Evolutionary conservation across 2,329 filamentous ascomycete species (phyloP).

Genomic region (Arthrocladium fulminans): DNA sequence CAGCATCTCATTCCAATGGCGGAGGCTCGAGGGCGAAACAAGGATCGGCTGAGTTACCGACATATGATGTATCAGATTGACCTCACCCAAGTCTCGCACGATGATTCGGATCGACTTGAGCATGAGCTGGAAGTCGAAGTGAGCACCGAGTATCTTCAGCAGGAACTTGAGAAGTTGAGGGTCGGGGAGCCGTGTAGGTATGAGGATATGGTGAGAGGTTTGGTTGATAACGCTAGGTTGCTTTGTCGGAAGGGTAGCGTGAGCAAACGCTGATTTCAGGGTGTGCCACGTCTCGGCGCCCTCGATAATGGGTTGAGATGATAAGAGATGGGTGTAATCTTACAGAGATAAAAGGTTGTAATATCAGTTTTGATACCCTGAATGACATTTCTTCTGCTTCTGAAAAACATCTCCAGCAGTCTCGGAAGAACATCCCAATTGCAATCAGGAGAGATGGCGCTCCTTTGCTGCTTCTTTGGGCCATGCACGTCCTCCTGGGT

Average conservation of each 20-base stretch:
- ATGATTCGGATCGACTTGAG: conserved; percentile 34
- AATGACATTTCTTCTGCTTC: not conserved
- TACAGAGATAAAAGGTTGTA: not conserved
- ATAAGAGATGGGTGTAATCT: not conserved
- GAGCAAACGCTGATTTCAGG: not conserved
- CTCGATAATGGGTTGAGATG: not conserved
- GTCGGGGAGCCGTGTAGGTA: conserved; percentile 33
- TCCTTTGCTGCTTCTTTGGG: no score
- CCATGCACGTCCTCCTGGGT: no score
- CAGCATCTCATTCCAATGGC: conserved; percentile 41
- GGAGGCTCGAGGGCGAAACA: conserved; percentile 52
- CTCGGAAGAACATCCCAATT: no score
- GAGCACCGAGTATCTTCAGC: conserved; percentile 36
- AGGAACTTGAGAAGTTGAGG: conserved; percentile 35
- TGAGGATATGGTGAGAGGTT: conserved; percentile 39
- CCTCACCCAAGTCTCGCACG: conserved; percentile 72
- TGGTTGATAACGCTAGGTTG: conserved; percentile 41
- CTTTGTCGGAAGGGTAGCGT: conserved; percentile 28
- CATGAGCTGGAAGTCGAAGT: conserved; percentile 44
- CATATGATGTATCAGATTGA: conserved; percentile 86
- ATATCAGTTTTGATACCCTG: conserved; percentile 1
- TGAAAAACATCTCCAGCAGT: not conserved
- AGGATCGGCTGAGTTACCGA: conserved; percentile 84
- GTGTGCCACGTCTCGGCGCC: not conserved
- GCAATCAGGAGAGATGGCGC: no score